A percentile compares a stretch with the other conserved stretches of the same genome.
Evolutionary conservation across 352 stramenopile species (phyloP).

Genomic region (Phytophthora ramorum): DNA sequence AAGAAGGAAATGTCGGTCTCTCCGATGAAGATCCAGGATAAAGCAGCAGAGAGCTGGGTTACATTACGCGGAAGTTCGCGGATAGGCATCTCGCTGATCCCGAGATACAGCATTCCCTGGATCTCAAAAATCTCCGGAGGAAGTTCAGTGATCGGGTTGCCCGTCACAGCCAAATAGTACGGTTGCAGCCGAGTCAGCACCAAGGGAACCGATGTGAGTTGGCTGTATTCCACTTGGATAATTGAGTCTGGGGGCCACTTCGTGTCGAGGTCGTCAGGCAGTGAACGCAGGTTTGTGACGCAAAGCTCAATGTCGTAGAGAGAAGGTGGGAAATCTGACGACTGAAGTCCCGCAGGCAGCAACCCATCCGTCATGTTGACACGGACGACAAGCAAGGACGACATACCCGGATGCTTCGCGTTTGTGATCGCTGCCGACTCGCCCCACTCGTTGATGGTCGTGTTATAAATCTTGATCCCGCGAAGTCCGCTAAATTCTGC

Average conservation of each 20-base stretch:
- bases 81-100: slow-evolving; percentile 30
- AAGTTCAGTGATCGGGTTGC: slow-evolving; percentile 37
- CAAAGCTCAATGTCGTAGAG: slow-evolving; percentile 45
- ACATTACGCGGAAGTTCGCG: slow-evolving; percentile 25
- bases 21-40: slow-evolving; percentile 8
- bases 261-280: slow-evolving; percentile 37
- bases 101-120: slow-evolving; percentile 13
- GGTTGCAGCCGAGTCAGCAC: slow-evolving; percentile 23
- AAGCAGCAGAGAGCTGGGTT: slow-evolving; percentile 5
- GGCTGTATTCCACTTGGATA: slow-evolving; percentile 33
- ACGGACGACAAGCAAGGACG: slow-evolving; percentile 36
- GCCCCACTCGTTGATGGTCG: slow-evolving; percentile 30
- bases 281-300: slow-evolving; percentile 33
- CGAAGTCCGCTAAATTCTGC: slow-evolving; percentile 27
- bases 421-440: slow-evolving; percentile 27
- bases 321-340: slow-evolving; percentile 27
- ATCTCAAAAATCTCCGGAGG: slow-evolving; percentile 28
- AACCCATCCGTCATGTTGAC: slow-evolving; percentile 39
- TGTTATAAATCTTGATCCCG: slow-evolving; percentile 48
- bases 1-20: slow-evolving; percentile 26
- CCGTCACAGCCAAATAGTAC: slow-evolving; percentile 32
- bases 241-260: slow-evolving; percentile 29
- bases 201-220: slow-evolving; percentile 16
- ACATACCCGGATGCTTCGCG: slow-evolving; percentile 25
- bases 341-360: slow-evolving; percentile 41